Evolutionary conservation across 2,329 filamentous ascomycete species (phyloP), one percentile per base, ranked within the genome.

Genomic region (Dactylellina leptospora): DNA sequence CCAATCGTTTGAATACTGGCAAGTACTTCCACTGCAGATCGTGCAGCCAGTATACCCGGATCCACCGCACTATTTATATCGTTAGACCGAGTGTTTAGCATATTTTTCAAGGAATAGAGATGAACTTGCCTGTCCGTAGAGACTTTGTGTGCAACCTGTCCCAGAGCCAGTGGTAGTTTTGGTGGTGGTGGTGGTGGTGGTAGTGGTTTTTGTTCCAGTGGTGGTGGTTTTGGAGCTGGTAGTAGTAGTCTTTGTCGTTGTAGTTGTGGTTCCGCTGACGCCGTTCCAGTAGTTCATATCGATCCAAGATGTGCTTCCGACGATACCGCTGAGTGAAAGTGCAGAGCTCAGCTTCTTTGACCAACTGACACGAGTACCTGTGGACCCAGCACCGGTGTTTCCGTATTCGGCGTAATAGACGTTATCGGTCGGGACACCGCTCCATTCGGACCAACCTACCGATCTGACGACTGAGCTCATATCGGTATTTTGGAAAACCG

Each of bases 371-470:
- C 87, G 80, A 0, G 80, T 82, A 0, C 85, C 85, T 16, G 79
- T 78, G 1, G 86, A 81, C 1, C 87, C 87, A 28, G 80, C 77
- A 0, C 87, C 87, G 0, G 82, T 82, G 78, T 89, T 89, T 18
- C 75, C 79, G 76, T 84, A 88, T 80, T 89, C 87, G 8, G 79
- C 84, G 73, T 85, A 88, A 23, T 80, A 78, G 0, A 88, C 84
- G 44, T 85, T 79, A 30, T 80, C 81, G n/a, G 81, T 77, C 44
- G 83, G 80, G 1, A 80, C 80, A 1, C 74, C 79, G 64, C 82
- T 82, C 87, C 87, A 89, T 25, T 80, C 76, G 1, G 75, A 77
- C 87, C 87, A 89, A 0, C 87, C 87, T 0, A 83, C 83, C 1
- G 81, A 69, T 75, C 88, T 87, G 75, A 90, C 83, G 18, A 88